phyloP scores from a whole-genome alignment of 2,329 filamentous ascomycete species.

The Cladosporium oxysporum region DNA sequence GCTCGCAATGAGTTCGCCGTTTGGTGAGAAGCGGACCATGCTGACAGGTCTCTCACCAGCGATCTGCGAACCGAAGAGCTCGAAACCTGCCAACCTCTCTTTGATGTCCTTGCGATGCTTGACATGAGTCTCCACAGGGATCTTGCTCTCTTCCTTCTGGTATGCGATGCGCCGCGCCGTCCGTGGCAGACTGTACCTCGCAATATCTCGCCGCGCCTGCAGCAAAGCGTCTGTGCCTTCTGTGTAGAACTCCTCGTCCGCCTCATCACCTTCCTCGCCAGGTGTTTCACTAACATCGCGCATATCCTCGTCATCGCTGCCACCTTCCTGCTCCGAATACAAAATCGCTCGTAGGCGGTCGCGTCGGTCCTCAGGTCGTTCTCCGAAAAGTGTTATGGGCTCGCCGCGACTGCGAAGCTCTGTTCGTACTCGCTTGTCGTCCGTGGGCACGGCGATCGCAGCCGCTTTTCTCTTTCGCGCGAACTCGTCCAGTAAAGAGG shows the following conservation, averaged over 20 bases:
- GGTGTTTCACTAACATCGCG: conserved; percentile 59
- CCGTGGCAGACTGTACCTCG: conserved; percentile 78
- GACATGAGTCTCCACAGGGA: conserved; percentile 85
- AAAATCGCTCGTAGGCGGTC: conserved; percentile 83
- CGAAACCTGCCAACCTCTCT: conserved; percentile 77
- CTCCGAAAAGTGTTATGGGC: conserved; percentile 91
- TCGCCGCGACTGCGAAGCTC: conserved; percentile 85
- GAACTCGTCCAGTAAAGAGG: conserved; percentile 83
- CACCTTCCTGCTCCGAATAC: conserved; percentile 65
- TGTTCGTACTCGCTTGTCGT: conserved; percentile 81
- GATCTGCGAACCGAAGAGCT: conserved; percentile 90
- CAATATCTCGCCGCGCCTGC: conserved; percentile 75
- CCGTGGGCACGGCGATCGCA: conserved; percentile 87
- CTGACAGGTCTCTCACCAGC: conserved; percentile 88
- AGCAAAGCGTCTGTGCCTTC: conserved; percentile 74
- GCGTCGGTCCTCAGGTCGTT: conserved; percentile 80
- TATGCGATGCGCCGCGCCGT: conserved; percentile 75
- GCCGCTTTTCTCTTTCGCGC: conserved; percentile 87
- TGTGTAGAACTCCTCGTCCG: conserved; percentile 95
- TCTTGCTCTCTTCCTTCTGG: conserved; percentile 78
- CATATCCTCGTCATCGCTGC: conserved; percentile 54
- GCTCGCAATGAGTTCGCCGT: conserved; percentile 78
- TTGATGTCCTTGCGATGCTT: conserved; percentile 90
- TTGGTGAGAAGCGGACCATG: conserved; percentile 87
- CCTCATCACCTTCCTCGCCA: conserved; percentile 66